A percentile compares a stretch with the other conserved stretches of the same genome.
These are phyloP conservation scores for Zygoascus flipseniorum DNA, from an alignment of 805 yeast genomes.

Conservation along the genomic window DNA sequence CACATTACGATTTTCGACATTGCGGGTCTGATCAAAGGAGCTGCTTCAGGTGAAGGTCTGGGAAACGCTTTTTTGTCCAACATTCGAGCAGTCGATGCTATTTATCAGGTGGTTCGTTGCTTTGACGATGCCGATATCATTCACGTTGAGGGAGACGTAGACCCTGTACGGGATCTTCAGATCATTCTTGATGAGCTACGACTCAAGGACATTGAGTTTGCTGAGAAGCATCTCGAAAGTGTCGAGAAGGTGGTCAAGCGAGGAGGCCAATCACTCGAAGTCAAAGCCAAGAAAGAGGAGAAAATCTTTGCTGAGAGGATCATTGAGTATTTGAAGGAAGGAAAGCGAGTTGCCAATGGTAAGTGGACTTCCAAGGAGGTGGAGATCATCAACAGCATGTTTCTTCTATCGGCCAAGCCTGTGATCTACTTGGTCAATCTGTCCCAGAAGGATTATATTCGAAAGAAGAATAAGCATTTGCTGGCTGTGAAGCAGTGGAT, in stretches of 20 bases:
- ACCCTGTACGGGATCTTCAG: slow-evolving; percentile 90
- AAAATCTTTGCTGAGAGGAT: slow-evolving; percentile 67
- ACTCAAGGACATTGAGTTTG: slow-evolving; percentile 93
- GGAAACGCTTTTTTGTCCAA: slow-evolving; percentile 96
- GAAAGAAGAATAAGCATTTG: slow-evolving; percentile 83
- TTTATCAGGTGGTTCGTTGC: slow-evolving; percentile 95
- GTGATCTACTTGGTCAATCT: slow-evolving; percentile 86
- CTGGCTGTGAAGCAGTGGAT: slow-evolving; percentile 84
- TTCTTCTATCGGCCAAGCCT: slow-evolving; percentile 90
- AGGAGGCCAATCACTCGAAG: slow-evolving; percentile 84
- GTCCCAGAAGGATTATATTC: slow-evolving; percentile 78
- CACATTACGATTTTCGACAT: slow-evolving; percentile 54
- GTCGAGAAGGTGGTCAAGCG: slow-evolving; percentile 72
- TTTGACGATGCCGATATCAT: slow-evolving; percentile 97
- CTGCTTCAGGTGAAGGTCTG: slow-evolving; percentile 59
- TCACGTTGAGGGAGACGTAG: slow-evolving; percentile 93
- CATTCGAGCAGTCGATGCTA: slow-evolving; percentile 95
- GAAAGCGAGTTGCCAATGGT: slow-evolving; percentile 81
- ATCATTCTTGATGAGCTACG: slow-evolving; percentile 88
- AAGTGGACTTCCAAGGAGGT: slow-evolving; percentile 88
- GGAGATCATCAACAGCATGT: slow-evolving; percentile 78
- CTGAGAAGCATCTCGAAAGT: slow-evolving; percentile 71
- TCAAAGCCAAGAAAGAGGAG: slow-evolving; percentile 16
- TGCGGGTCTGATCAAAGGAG: slow-evolving; percentile 62
- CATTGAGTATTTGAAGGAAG: slow-evolving; percentile 68